phyloP scores from a whole-genome alignment of 2,329 filamentous ascomycete genomes.

The Aspergillus uvarum region DNA sequence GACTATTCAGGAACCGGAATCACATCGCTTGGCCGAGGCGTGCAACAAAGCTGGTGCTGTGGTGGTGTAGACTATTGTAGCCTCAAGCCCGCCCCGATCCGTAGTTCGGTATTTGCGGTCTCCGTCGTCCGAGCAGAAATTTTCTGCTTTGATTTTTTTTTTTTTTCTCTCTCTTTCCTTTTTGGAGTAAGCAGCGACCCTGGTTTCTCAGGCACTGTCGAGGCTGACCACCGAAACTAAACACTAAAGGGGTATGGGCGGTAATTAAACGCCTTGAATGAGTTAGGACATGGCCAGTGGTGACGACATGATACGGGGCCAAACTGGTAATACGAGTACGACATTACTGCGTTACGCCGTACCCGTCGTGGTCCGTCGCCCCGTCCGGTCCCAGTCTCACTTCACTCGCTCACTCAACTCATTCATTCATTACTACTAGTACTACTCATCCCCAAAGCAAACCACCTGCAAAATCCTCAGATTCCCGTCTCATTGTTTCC shows the following conservation, averaged over 20 bases:
- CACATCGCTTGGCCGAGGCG: not conserved
- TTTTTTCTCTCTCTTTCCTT: not conserved
- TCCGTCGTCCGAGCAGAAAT: constrained; percentile 6
- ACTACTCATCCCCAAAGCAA: not conserved
- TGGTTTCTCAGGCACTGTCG: constrained; percentile 12
- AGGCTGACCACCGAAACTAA: constrained; percentile 1
- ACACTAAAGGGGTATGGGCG: not conserved
- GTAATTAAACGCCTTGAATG: not conserved
- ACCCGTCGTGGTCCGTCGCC: constrained; percentile 22
- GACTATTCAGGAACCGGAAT: no score
- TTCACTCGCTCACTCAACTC: not conserved
- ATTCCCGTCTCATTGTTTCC: constrained; percentile 14
- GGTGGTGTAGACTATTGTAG: not conserved
- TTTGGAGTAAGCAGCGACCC: not conserved
- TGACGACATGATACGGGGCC: constrained; percentile 30
- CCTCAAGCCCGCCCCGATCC: not conserved
- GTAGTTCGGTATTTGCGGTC: constrained; percentile 1
- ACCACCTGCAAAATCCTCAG: constrained; percentile 15
- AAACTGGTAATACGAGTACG: constrained; percentile 33
- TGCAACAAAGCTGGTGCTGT: not conserved
- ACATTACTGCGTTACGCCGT: constrained; percentile 7
- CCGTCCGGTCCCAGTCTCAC: constrained; percentile 11
- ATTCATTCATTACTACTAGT: no score
- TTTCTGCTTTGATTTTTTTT: constrained; percentile 10
- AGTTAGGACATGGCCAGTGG: constrained; percentile 13